phyloP scores from a whole-genome alignment of 768 basidiomycete species.

The Agrocybe pediades region DNA sequence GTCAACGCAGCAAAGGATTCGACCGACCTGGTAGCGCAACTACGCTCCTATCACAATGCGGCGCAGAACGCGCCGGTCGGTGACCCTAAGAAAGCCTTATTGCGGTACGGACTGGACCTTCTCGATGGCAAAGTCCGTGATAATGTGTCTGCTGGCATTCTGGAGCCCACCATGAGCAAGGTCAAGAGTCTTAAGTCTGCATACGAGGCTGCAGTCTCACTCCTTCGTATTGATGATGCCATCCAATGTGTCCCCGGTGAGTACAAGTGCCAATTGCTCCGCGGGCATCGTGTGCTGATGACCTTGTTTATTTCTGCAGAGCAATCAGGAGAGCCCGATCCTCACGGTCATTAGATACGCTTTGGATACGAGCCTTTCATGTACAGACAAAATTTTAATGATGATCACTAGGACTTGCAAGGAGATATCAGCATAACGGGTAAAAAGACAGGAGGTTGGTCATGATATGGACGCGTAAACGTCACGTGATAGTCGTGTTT shows the following conservation, averaged over 20 bases:
- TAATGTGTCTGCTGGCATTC: conserved; percentile 89
- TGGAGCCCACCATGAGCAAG: conserved; percentile 97
- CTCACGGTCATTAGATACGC: conserved; percentile 64
- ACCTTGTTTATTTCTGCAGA: conserved; percentile 44
- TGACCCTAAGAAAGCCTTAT: conserved; percentile 87
- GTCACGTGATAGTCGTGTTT: conserved; percentile 26
- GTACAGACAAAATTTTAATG: conserved; percentile 11
- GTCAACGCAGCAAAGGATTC: conserved; percentile 99
- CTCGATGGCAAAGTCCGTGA: conserved; percentile 94
- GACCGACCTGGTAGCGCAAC: conserved; percentile 94
- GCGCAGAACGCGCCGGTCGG: conserved; percentile 90
- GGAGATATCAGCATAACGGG: not conserved
- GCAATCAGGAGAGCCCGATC: conserved; percentile 69
- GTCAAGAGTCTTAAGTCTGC: conserved; percentile 97
- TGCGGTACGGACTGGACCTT: conserved; percentile 94
- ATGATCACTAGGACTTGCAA: conserved; percentile 1
- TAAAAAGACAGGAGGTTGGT: conserved; percentile 1
- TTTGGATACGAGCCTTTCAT: conserved; percentile 7
- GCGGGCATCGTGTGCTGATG: conserved; percentile 14
- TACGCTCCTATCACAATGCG: conserved; percentile 95
- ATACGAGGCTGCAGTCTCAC: conserved; percentile 92
- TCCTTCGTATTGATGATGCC: conserved; percentile 95
- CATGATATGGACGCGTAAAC: conserved; percentile 21
- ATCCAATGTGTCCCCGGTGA: conserved; percentile 87
- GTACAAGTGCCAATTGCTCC: conserved; percentile 23